These are phyloP conservation scores for Heliamphora pulchella DNA, from an alignment of 179 eudicot species.

Conservation along the genomic window DNA sequence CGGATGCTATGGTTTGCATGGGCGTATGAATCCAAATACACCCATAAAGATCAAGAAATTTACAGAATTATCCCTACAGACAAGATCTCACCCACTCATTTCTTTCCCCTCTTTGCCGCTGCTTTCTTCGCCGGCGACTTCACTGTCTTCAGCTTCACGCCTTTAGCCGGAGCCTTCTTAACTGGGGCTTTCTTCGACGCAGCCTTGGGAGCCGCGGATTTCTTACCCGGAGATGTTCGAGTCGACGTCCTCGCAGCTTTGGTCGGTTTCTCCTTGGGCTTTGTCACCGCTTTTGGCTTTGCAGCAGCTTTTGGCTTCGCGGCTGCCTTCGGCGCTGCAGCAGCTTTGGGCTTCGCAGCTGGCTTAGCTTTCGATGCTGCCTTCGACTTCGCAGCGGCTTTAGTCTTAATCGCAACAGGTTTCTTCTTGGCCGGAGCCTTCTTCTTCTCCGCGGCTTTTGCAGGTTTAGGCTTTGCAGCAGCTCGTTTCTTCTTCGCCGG, in stretches of 20 bases:
- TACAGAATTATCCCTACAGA: slow-evolving; percentile 23
- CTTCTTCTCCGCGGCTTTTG: slow-evolving; percentile 6
- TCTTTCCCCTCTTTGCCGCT: slow-evolving; percentile 19
- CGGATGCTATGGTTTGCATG: slow-evolving; percentile 4
- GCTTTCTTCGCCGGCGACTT: slow-evolving; percentile 32
- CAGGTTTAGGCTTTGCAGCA: slow-evolving; percentile 18
- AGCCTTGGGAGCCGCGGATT: slow-evolving; percentile 18
- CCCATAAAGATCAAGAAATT: slow-evolving; percentile 11
- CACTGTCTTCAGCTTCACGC: slow-evolving; percentile 19
- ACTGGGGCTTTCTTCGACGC: slow-evolving; percentile 14
- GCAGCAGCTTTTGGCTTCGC: slow-evolving; percentile 15
- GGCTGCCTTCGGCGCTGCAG: slow-evolving; percentile 21
- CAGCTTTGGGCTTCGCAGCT: slow-evolving; percentile 23
- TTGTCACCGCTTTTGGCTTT: slow-evolving; percentile 13
- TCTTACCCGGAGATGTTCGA: slow-evolving; percentile 29
- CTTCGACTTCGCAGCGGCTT: slow-evolving; percentile 26
- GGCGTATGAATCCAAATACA: slow-evolving; percentile 5
- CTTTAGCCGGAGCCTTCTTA: slow-evolving; percentile 18
- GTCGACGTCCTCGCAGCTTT: slow-evolving; percentile 27
- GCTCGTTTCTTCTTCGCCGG: slow-evolving; percentile 10
- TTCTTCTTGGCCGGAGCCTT: slow-evolving; percentile 24
- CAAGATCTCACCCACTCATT: slow-evolving; percentile 10
- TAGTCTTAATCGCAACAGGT: slow-evolving; percentile 19
- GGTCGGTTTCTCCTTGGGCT: slow-evolving; percentile 12
- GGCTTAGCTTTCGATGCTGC: slow-evolving; percentile 16